A percentile compares a stretch with the other conserved stretches of the same genome.
These are phyloP conservation scores for Chamaecyparis obtusa DNA, from an alignment of 75 land plant genomes.

Conservation along the genomic window DNA sequence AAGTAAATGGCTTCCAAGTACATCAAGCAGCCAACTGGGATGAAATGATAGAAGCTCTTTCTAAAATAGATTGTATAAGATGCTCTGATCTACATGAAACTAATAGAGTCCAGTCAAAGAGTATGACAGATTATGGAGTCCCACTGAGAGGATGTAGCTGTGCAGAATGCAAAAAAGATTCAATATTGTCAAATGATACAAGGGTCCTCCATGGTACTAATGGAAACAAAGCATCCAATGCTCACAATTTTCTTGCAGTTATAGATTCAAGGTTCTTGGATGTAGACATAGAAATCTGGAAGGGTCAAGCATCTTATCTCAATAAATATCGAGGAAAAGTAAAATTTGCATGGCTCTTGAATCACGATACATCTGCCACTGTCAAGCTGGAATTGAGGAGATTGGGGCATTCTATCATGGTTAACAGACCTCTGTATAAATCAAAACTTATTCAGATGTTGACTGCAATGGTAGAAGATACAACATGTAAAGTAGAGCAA, in stretches of 20 bases:
- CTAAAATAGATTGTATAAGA: slow-evolving; percentile 5
- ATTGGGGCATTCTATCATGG: slow-evolving; percentile 51
- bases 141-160: background rate
- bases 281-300: slow-evolving; percentile 40
- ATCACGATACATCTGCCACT: slow-evolving; percentile 48
- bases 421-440: slow-evolving; percentile 65
- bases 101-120: background rate
- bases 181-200: background rate
- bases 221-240: background rate
- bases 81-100: background rate
- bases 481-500: background rate
- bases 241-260: slow-evolving; percentile 19
- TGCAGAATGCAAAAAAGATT: slow-evolving; percentile 2
- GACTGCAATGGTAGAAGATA: slow-evolving; percentile 19
- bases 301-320: slow-evolving; percentile 39
- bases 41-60: slow-evolving; percentile 42
- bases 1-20: slow-evolving; percentile 34
- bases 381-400: slow-evolving; percentile 55
- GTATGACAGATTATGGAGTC: background rate
- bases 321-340: slow-evolving; percentile 29
- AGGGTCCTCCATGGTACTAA: background rate
- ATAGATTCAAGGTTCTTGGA: slow-evolving; percentile 45
- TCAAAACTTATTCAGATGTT: slow-evolving; percentile 59
- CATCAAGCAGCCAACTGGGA: slow-evolving; percentile 67
- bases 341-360: slow-evolving; percentile 65